A percentile compares a stretch with the other conserved stretches of the same genome.
phyloP scores from a whole-genome alignment of 108 stramenopile species.

The Skeletonema marinoi region DNA sequence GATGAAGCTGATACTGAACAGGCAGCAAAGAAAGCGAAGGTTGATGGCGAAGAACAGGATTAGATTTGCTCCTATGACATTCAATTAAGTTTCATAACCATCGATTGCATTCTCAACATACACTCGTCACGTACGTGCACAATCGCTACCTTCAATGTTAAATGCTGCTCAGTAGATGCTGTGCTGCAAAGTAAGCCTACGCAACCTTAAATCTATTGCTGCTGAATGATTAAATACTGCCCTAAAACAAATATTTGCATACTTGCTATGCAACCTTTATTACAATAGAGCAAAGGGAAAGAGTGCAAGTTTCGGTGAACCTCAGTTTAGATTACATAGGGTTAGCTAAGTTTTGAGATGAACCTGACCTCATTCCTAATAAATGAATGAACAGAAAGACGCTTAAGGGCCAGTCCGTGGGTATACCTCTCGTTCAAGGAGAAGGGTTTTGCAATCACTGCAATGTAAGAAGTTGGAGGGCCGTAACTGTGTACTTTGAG shows the following conservation, averaged over 20 bases:
- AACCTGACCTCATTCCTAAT: not conserved
- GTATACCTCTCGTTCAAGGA: not conserved
- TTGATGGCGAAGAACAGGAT: slow-evolving; percentile 4
- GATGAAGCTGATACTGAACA: slow-evolving; percentile 16
- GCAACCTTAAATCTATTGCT: too few species aligned
- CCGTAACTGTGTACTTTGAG: not conserved
- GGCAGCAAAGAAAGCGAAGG: slow-evolving; percentile 8
- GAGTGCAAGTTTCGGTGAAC: not conserved
- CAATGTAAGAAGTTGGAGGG: not conserved
- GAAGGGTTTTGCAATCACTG: not conserved
- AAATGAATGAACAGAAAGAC: not conserved
- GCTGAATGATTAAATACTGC: too few species aligned
- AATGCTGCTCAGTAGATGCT: too few species aligned
- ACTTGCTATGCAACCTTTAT: not conserved
- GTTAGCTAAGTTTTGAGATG: not conserved
- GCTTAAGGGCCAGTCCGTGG: not conserved
- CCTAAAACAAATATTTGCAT: too few species aligned
- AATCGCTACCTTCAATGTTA: too few species aligned
- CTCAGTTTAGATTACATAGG: not conserved
- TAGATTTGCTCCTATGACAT: not conserved
- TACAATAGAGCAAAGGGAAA: not conserved
- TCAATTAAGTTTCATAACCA: not conserved
- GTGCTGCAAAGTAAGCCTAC: too few species aligned
- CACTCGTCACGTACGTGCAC: too few species aligned
- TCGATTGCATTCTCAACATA: not conserved